A percentile compares a stretch with the other conserved stretches of the same genome.
These are phyloP conservation scores for Periconia sp. DNA, from an alignment of 2,329 filamentous ascomycete genomes.

Conservation along the genomic window DNA sequence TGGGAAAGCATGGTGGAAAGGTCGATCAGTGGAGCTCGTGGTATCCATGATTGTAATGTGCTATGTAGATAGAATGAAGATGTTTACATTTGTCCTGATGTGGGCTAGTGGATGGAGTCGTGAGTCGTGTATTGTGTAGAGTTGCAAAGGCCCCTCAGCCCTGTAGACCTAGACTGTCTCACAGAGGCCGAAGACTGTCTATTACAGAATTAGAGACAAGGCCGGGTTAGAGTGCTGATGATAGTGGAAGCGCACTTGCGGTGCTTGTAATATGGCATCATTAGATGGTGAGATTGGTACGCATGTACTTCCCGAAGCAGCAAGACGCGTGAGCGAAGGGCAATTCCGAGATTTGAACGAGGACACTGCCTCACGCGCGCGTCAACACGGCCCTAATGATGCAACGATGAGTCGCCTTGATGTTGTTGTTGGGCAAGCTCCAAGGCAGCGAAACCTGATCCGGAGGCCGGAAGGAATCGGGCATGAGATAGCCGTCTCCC, in stretches of 20 bases:
- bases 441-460: background rate
- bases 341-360: too few relatives aligned
- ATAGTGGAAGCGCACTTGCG: background rate
- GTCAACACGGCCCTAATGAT: too few relatives aligned
- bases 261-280: too few relatives aligned
- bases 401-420: too few relatives aligned
- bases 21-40: too few relatives aligned
- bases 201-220: background rate
- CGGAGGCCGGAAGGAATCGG: background rate
- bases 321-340: too few relatives aligned
- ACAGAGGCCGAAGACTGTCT: background rate
- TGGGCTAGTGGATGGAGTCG: background rate
- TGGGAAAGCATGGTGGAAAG: background rate
- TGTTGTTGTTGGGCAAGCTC: background rate
- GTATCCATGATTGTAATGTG: too few relatives aligned
- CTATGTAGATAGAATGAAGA: background rate
- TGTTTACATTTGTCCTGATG: background rate
- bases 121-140: background rate
- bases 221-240: background rate
- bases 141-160: background rate
- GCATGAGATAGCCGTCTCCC: background rate
- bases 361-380: too few relatives aligned
- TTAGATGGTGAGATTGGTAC: too few relatives aligned
- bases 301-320: background rate
- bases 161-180: too few relatives aligned